Evolutionary conservation across 192 early-diverging fungal genomes (phyloP).

Genomic region (Nowakowskiella sp.): DNA sequence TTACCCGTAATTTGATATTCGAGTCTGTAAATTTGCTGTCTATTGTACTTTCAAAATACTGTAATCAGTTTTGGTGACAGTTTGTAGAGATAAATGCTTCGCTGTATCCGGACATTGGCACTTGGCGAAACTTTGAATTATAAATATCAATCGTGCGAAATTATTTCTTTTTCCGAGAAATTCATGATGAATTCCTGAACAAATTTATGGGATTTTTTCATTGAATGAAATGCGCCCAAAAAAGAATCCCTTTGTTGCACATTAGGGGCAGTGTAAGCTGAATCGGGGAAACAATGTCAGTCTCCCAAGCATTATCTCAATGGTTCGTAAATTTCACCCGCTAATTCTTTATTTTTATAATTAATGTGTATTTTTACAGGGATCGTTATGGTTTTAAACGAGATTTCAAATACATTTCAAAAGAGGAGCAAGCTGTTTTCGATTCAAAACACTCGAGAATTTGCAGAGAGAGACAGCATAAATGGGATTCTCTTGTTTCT

Average conservation of each 20-base stretch:
- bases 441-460: conserved; percentile 14
- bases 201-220: not conserved
- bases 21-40: too few relatives aligned
- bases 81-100: too few relatives aligned
- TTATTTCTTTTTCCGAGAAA: not conserved
- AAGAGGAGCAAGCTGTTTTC: conserved; percentile 17
- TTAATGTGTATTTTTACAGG: conserved; percentile 6
- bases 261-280: not conserved
- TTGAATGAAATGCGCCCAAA: not conserved
- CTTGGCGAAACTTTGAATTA: too few relatives aligned
- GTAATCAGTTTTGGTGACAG: too few relatives aligned
- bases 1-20: too few relatives aligned
- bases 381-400: conserved; percentile 21
- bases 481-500: conserved; percentile 19
- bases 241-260: not conserved
- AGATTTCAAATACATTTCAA: conserved; percentile 16
- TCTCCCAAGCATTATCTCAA: not conserved
- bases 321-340: not conserved
- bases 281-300: not conserved
- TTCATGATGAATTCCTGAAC: not conserved
- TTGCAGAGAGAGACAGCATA: conserved; percentile 11
- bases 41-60: too few relatives aligned
- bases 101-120: too few relatives aligned
- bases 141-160: too few relatives aligned
- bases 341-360: not conserved